These are phyloP conservation scores for Hypoxylon sp. DNA, from an alignment of 2,329 filamentous ascomycete species.

Conservation along the genomic window DNA sequence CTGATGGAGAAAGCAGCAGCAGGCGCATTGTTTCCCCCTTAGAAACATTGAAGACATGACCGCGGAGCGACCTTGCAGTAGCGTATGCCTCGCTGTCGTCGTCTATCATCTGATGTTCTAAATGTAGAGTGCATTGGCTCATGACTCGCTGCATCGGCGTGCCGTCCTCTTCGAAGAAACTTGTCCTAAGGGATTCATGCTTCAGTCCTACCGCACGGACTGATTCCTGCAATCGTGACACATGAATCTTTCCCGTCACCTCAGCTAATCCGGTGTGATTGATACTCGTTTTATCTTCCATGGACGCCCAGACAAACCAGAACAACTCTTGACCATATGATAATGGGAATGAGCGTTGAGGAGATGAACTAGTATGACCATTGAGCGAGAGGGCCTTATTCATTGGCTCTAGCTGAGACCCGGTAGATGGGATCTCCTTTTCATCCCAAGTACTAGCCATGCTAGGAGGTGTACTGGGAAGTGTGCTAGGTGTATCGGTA, in stretches of 20 bases:
- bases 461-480: too few species aligned
- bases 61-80: background rate
- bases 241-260: background rate
- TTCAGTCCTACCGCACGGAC: background rate
- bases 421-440: too few species aligned
- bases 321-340: background rate
- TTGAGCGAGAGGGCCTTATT: too few species aligned
- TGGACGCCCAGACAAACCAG: background rate
- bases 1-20: background rate
- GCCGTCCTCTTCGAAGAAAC: constrained; percentile 5
- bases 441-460: too few species aligned
- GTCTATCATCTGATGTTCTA: background rate
- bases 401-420: too few species aligned
- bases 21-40: background rate
- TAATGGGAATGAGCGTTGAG: too few species aligned
- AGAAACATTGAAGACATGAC: background rate
- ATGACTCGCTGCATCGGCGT: background rate
- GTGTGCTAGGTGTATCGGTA: too few species aligned
- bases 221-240: background rate
- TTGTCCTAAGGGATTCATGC: constrained; percentile 16
- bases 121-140: background rate
- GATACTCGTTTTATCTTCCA: constrained; percentile 1
- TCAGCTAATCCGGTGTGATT: constrained; percentile 4
- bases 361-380: too few species aligned
- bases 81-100: background rate